A percentile compares a stretch with the other conserved stretches of the same genome.
phyloP scores from a whole-genome alignment of 768 basidiomycete species.

The Phaeotremella skinneri region DNA sequence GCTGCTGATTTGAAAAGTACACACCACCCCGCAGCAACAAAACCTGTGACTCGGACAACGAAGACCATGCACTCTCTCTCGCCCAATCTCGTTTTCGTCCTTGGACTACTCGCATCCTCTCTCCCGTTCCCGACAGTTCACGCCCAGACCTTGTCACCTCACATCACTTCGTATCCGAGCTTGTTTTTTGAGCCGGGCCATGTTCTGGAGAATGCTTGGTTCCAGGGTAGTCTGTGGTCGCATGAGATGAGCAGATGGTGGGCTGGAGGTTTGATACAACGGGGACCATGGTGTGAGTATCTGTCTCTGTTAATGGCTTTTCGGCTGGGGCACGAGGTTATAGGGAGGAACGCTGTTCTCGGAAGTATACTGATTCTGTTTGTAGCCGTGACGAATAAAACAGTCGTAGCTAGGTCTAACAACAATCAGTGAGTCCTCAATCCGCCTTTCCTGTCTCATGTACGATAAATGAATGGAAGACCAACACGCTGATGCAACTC shows the following conservation, averaged over 20 bases:
- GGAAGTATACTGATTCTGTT: not conserved
- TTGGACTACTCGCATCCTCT: too few species aligned
- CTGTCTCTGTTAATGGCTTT: not conserved
- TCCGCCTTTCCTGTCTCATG: too few species aligned
- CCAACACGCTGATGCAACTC: not conserved
- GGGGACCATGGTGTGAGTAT: constrained; percentile 3
- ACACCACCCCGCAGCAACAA: too few species aligned
- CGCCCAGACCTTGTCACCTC: too few species aligned
- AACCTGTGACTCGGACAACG: too few species aligned
- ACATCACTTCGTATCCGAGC: constrained; percentile 8
- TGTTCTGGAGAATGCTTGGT: constrained; percentile 13
- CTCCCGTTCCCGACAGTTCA: too few species aligned
- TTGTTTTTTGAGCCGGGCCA: constrained; percentile 10
- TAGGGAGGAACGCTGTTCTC: too few species aligned
- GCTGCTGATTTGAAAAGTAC: too few species aligned
- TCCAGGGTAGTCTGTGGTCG: constrained; percentile 2
- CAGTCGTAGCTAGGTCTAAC: constrained; percentile 3
- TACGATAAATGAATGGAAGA: not conserved
- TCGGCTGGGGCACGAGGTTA: too few species aligned
- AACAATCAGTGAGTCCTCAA: constrained; percentile 11
- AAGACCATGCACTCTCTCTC: too few species aligned
- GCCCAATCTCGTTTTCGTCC: too few species aligned
- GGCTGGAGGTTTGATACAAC: not conserved
- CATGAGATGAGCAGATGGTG: constrained; percentile 7
- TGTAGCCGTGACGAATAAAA: constrained; percentile 13